A percentile compares a stretch with the other conserved stretches of the same genome.
Conservation (phyloP, 495 filamentous ascomycete species). For the Xylaria flabelliformis region DNA sequence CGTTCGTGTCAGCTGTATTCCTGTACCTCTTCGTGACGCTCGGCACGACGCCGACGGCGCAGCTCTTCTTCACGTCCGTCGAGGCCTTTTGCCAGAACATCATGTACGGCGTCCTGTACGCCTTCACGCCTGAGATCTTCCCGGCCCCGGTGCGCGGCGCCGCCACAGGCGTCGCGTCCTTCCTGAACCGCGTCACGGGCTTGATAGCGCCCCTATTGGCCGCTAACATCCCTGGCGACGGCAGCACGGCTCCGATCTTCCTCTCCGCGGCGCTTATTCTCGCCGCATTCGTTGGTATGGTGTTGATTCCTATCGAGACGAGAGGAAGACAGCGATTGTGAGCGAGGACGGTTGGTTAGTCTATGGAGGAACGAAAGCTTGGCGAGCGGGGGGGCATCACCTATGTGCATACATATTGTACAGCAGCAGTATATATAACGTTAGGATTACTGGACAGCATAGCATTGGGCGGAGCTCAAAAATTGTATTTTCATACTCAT, state of each 20-base stretch:
- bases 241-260: slow-evolving; percentile 74
- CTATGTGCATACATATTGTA: slow-evolving; percentile 3
- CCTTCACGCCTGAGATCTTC: slow-evolving; percentile 86
- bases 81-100: slow-evolving; percentile 78
- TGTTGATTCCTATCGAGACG: slow-evolving; percentile 76
- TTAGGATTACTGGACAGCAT: neutral
- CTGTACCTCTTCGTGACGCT: slow-evolving; percentile 64
- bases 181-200: slow-evolving; percentile 74
- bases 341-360: slow-evolving; percentile 11
- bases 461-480: slow-evolving; percentile 15
- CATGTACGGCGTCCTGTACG: slow-evolving; percentile 89
- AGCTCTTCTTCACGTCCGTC: slow-evolving; percentile 77
- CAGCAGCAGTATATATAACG: neutral
- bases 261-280: slow-evolving; percentile 74
- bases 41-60: slow-evolving; percentile 65
- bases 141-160: slow-evolving; percentile 79
- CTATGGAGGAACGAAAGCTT: too few relatives aligned
- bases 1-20: slow-evolving; percentile 73
- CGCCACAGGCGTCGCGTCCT: slow-evolving; percentile 76
- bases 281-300: slow-evolving; percentile 66
- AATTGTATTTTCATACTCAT: neutral
- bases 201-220: slow-evolving; percentile 80
- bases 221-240: slow-evolving; percentile 70
- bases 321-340: slow-evolving; percentile 72
- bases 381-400: neutral